Evolutionary conservation across 2,329 filamentous ascomycete species (phyloP), one percentile per base, ranked within the genome.

Genomic region (Trichoderma sp.): DNA sequence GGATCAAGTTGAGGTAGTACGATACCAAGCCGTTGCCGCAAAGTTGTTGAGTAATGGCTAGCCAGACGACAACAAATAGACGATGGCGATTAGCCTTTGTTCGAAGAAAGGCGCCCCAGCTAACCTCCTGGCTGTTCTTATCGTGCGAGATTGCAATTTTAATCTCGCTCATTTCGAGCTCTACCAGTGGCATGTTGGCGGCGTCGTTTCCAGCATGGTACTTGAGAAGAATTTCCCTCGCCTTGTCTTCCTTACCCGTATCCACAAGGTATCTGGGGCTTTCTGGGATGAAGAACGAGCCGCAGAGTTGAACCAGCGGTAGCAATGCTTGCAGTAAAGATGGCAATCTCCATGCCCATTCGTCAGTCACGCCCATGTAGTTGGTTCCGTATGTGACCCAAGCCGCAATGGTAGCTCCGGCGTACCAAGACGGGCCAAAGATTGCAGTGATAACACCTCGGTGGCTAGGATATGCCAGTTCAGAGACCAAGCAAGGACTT

Each of bases 131-230:
- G 5, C 60, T 66, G n/a, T 75, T 80, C 7, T 45, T 38, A 59
- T 81, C 83, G 77, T 76, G 69, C 53, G 80, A 63, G 53, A 80
- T 71, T 79, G 83, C 80, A 83, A 86, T 3, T 79, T 82, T 29
- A 78, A 86, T 86, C 68, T 86, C 85, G 14, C 81, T 81, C 76
- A 86, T 80, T 76, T 86, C 82, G 6, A 84, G 79, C 0, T 78
- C 77, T 0, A 87, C 84, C 2, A 87, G 80, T 2, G 84, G 84
- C 31, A 85, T 83, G 24, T 80, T 76, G 0, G 79, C 77, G 18
- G 27, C 18, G 45, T 86, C 83, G 12, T 83, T 83, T 59, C 86
- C 85, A 4, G 85, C 82, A 63, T 86, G 85, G 56, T 85, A 85
- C 29, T 81, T 83, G 7, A 79, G 80, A 9, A 87, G 81, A 11